These are phyloP conservation scores for Nakazawaea anatomiae DNA, from an alignment of 805 yeast species.

Conservation along the genomic window DNA sequence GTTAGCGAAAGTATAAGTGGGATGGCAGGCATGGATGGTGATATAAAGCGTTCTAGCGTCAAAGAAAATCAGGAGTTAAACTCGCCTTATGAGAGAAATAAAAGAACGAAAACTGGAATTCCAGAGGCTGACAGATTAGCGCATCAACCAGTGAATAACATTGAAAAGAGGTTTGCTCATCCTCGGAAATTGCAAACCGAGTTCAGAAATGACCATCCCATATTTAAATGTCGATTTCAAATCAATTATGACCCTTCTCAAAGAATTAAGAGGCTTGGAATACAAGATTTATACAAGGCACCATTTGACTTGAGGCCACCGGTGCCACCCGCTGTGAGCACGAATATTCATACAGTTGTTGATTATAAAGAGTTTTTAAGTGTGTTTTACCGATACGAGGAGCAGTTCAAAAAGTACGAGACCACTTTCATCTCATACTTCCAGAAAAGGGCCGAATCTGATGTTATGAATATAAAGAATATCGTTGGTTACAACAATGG, in stretches of 20 bases:
- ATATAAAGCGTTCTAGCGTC: too few relatives aligned
- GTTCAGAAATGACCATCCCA: constrained; percentile 5
- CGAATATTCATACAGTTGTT: neutral
- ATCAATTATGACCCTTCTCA: neutral
- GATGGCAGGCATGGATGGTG: neutral
- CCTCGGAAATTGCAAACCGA: neutral
- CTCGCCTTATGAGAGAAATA: neutral
- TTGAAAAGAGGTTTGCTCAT: neutral
- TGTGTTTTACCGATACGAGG: constrained; percentile 3
- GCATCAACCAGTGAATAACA: constrained; percentile 8
- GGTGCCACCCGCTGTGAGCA: neutral
- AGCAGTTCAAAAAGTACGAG: constrained; percentile 4
- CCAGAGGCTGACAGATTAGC: neutral
- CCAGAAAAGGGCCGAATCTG: constrained; percentile 1
- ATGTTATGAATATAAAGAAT: constrained; percentile 4
- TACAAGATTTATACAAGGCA: neutral
- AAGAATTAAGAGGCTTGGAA: neutral
- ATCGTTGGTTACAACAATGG: constrained; percentile 4
- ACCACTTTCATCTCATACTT: constrained; percentile 1
- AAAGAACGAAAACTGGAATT: neutral
- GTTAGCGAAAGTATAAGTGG: constrained; percentile 15
- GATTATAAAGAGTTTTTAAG: neutral
- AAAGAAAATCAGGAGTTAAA: too few relatives aligned
- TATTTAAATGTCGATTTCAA: constrained; percentile 3
- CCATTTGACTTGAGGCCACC: constrained; percentile 1